Base-by-base conservation (phyloP, 2,329 filamentous ascomycete genomes). In the Pseudocercospora pini-densiflorae region DNA sequence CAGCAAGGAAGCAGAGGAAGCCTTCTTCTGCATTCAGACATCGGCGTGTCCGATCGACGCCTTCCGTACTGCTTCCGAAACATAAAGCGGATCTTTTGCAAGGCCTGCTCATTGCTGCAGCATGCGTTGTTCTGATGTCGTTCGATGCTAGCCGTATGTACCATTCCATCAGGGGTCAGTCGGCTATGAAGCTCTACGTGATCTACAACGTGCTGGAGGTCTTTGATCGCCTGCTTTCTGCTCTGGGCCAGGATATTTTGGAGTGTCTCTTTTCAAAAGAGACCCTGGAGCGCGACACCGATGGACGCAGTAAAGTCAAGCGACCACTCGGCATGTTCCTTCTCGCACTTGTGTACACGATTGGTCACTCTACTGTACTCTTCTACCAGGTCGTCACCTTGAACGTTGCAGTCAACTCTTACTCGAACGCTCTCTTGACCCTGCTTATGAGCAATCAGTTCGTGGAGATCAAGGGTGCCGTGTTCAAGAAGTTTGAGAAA, bases 401-500 rank as follows among this genome's bases (percentile, higher is more conserved):
- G 62, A 99, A 99, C 70, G 96, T 99, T 3, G 95, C 95, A 0
- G 94, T 99, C 73, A 99, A 99, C 79, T 97, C 94, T 0, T 99
- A 99, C 79, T 97, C 94, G 0, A 99, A 99, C 76, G 94, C 95
- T 0, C 84, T 99, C 4, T 85, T 99, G 36, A 97, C 95, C 0
- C 86, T 99, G 0, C 84, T 99, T 1, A 88, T 99, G 77, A 97
- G 94, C 6, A 99, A 98, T 76, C 96, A 99, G 76, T 99, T 99
- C 74, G 95, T 99, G 51, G 95, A 99, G 81, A 97, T 99, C 84
- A 99, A 99, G 77, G 92, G 92, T 67, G 96, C 94, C 0, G 96
- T 99, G 0, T 99, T 99, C 84, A 98, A 99, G 82, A 95, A 94
- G 67, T 97, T 98, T 70, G 95, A 99, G 74, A 98, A 97, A 78